Conservation (phyloP, 129 eudicot genomes). For the Flaveria trinervia region DNA sequence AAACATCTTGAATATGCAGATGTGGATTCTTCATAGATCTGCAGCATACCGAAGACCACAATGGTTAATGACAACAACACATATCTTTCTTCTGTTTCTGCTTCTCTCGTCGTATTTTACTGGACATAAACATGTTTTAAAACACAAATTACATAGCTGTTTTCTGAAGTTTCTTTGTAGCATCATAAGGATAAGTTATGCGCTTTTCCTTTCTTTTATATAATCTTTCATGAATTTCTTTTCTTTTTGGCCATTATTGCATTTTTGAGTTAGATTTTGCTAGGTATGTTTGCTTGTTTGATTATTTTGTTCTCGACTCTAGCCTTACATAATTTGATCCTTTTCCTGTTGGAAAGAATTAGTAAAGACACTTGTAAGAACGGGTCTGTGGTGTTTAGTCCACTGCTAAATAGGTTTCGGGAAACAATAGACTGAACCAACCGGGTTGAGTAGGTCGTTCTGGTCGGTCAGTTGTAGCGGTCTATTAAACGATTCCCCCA, state of each 20-base stretch:
- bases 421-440: too few species aligned
- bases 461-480: too few species aligned
- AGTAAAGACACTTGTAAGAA: too few species aligned
- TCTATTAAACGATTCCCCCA: too few species aligned
- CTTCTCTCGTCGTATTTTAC: slow-evolving; percentile 12
- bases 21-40: slow-evolving; percentile 5
- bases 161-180: slow-evolving; percentile 22
- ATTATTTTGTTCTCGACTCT: too few species aligned
- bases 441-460: too few species aligned
- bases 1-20: slow-evolving; percentile 19
- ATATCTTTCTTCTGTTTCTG: not conserved
- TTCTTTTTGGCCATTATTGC: not conserved
- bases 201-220: slow-evolving; percentile 2
- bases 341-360: not conserved
- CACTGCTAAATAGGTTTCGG: too few species aligned
- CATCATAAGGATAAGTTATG: slow-evolving; percentile 9
- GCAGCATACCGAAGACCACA: not conserved
- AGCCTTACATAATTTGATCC: not conserved
- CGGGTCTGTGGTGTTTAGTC: too few species aligned
- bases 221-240: not conserved
- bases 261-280: not conserved
- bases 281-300: too few species aligned
- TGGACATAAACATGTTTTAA: slow-evolving; percentile 13
- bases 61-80: not conserved
- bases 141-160: slow-evolving; percentile 19